Evolutionary conservation across 441 rosid genomes (phyloP).

Genomic region (Populus hybrid): DNA sequence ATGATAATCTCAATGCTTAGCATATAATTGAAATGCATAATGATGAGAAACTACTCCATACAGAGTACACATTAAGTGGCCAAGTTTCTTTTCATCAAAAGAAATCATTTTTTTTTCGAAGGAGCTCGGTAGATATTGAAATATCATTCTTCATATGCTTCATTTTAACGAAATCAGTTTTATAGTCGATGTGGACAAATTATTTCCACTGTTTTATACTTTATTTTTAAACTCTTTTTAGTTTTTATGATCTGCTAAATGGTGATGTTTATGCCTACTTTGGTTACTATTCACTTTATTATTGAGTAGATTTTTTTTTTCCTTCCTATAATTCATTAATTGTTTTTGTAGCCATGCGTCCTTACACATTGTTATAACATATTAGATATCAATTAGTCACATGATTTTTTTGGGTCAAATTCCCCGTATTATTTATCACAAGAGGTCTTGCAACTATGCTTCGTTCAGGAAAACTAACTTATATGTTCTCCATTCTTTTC

Average conservation of each 20-base stretch:
- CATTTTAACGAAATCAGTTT: too few relatives aligned
- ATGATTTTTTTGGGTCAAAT: neutral
- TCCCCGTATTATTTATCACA: neutral
- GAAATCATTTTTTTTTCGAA: neutral
- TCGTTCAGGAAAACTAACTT: constrained; percentile 7
- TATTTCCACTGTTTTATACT: too few relatives aligned
- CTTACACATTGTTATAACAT: neutral
- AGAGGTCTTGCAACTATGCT: neutral
- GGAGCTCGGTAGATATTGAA: too few relatives aligned
- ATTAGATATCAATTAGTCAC: neutral
- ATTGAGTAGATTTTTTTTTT: neutral
- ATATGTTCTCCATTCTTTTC: constrained; percentile 11
- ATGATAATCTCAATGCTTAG: too few relatives aligned
- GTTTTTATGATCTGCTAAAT: too few relatives aligned
- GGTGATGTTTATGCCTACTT: too few relatives aligned
- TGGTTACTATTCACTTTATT: neutral
- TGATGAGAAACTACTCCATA: neutral
- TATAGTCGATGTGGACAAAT: too few relatives aligned
- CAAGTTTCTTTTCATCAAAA: neutral
- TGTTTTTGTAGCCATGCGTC: neutral
- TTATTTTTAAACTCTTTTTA: too few relatives aligned
- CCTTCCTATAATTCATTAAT: neutral
- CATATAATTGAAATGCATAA: too few relatives aligned
- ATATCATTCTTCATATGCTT: too few relatives aligned
- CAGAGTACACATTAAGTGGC: neutral